Conservation (phyloP, 2,329 filamentous ascomycete genomes). For the Davidsoniella virescens region DNA sequence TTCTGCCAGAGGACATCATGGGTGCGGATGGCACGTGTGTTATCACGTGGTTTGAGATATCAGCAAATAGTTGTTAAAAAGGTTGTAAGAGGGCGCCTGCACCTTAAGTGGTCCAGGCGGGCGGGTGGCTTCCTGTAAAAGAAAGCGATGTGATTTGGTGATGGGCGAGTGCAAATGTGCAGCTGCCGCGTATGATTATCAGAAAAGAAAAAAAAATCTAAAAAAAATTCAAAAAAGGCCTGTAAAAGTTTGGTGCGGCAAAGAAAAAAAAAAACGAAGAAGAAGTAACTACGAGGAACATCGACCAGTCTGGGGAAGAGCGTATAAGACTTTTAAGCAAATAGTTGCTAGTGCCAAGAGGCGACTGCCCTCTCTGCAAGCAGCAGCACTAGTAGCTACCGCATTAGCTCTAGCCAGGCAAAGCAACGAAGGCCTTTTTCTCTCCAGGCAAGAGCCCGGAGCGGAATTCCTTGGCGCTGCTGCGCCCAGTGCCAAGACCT, state of each 20-base stretch:
- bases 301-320: slow-evolving; percentile 8
- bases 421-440: not conserved
- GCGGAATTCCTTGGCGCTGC: slow-evolving; percentile 13
- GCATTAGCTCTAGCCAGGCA: no score
- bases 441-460: slow-evolving; percentile 7
- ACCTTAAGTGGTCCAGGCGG: no score
- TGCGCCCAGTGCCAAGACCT: slow-evolving; percentile 13
- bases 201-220: not conserved
- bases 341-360: slow-evolving; percentile 10
- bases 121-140: no score
- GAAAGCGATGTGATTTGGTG: not conserved
- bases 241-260: not conserved
- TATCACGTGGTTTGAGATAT: not conserved
- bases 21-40: not conserved
- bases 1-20: slow-evolving; percentile 11
- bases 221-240: slow-evolving; percentile 4
- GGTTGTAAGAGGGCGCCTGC: not conserved
- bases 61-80: not conserved
- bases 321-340: slow-evolving; percentile 11
- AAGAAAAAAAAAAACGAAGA: not conserved
- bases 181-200: not conserved
- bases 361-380: no score
- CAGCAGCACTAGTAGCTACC: not conserved
- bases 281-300: not conserved
- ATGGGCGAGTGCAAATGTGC: no score